phyloP scores from a whole-genome alignment of 1,284 basidiomycete genomes.

The Volvariella volvacea region DNA sequence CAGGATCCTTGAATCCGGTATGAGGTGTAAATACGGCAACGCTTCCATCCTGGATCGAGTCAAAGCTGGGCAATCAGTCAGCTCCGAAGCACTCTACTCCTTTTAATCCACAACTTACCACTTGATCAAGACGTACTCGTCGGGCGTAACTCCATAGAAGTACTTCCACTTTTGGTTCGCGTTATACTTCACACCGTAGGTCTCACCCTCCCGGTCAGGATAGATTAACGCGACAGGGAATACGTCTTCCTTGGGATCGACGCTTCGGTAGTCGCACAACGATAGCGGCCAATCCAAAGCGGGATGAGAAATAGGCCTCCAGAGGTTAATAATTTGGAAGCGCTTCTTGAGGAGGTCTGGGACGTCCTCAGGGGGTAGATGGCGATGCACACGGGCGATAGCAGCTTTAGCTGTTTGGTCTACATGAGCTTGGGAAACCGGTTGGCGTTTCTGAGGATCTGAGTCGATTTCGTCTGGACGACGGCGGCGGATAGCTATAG shows the following conservation, averaged over 20 bases:
- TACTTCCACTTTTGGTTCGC: constrained; percentile 26
- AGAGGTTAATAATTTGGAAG: constrained; percentile 65
- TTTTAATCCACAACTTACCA: constrained; percentile 32
- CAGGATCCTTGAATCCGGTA: constrained; percentile 38
- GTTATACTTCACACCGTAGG: neutral
- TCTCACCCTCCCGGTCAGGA: constrained; percentile 2
- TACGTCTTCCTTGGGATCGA: neutral
- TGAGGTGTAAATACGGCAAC: constrained; percentile 42
- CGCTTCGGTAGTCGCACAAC: constrained; percentile 1
- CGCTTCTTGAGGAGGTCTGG: constrained; percentile 20
- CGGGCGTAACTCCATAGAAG: constrained; percentile 50
- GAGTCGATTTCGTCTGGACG: constrained; percentile 18
- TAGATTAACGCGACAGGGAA: neutral
- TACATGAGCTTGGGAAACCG: constrained; percentile 13
- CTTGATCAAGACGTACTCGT: constrained; percentile 62
- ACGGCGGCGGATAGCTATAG: constrained; percentile 21
- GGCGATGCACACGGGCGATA: constrained; percentile 2
- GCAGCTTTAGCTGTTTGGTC: constrained; percentile 30
- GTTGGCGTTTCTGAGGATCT: constrained; percentile 19
- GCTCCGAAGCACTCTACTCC: neutral
- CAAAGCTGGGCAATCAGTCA: constrained; percentile 24
- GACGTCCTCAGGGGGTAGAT: neutral
- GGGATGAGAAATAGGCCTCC: neutral
- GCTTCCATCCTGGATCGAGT: constrained; percentile 33
- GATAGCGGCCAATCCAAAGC: constrained; percentile 2